Base-by-base conservation (phyloP, 2,329 filamentous ascomycete species). In the Leptographium procerum region DNA sequence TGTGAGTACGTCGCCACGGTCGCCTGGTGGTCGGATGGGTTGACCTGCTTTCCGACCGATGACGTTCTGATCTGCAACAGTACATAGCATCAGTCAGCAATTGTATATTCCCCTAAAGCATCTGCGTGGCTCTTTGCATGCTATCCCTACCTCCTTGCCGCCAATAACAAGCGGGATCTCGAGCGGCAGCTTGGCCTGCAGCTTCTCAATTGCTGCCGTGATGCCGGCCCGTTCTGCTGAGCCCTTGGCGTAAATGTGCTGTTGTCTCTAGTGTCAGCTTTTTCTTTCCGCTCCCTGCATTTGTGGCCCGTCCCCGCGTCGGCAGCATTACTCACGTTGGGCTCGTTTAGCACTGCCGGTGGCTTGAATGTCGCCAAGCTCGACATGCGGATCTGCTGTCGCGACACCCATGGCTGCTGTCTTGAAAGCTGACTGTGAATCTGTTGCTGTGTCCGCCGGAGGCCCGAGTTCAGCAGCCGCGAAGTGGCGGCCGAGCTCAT, bases 241-340 rank as follows among this genome's bases (percentile, higher is more conserved):
- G 61, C 86, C 89, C 71, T 94, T 94, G 63, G 80, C 79, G 71
- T 96, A 99, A 73, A 92, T 87, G 77, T 95, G 88, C 91, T 96
- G 66, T 24, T n/a, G 36, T 6, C 19, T 24, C 50, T 4, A 34
- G 29, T 26, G 26, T 52, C 47, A 16, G 34, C 10, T 13, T 3
- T 24, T 24, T 28, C n/a, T n/a, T n/a, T n/a, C n/a, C n/a, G n/a
- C n/a, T n/a, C n/a, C n/a, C n/a, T n/a, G n/a, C n/a, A n/a, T n/a
- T n/a, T n/a, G n/a, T n/a, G n/a, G n/a, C n/a, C n/a, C n/a, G n/a
- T n/a, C n/a, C n/a, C n/a, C n/a, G n/a, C n/a, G 29, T 31, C 50
- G 2, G 5, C 29, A 36, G 16, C 34, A 16, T 19, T 19, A 43
- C 89, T 72, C 73, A 96, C 91, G 71, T 96, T 99, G n/a, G 90